phyloP scores from a whole-genome alignment of 148 eudicot species.

The Chenopodium berlandieri region DNA sequence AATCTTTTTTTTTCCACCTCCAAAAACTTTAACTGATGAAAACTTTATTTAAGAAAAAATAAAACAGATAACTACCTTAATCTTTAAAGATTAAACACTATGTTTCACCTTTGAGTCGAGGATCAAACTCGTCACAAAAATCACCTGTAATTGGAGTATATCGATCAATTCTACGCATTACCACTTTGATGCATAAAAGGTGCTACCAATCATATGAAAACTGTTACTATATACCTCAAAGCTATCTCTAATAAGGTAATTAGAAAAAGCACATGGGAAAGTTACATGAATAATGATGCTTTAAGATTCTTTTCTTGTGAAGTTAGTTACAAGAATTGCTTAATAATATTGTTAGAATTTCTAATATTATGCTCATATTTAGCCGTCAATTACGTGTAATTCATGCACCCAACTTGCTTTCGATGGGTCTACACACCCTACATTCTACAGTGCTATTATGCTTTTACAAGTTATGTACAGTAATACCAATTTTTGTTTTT shows the following conservation, averaged over 20 bases:
- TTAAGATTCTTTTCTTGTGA: conserved; percentile 23
- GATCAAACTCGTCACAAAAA: not conserved
- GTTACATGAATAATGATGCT: conserved; percentile 16
- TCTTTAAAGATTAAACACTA: too few relatives aligned
- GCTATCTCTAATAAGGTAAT: not conserved
- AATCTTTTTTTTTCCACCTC: too few relatives aligned
- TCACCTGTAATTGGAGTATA: not conserved
- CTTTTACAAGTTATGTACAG: not conserved
- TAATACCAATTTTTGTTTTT: too few relatives aligned
- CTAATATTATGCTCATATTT: conserved; percentile 3
- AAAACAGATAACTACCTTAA: too few relatives aligned
- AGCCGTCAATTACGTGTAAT: conserved; percentile 23
- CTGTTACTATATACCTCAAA: not conserved
- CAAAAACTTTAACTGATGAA: too few relatives aligned
- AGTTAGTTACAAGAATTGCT: not conserved
- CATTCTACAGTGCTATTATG: not conserved
- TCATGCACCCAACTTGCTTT: conserved; percentile 3
- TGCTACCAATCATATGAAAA: not conserved
- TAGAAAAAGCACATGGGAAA: conserved; percentile 7
- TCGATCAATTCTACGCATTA: not conserved
- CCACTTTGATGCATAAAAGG: not conserved
- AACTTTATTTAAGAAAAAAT: too few relatives aligned
- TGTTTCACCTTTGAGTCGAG: too few relatives aligned
- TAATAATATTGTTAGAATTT: not conserved
- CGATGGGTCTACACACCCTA: not conserved